Evolutionary conservation across 2,329 filamentous ascomycete species (phyloP), one percentile per base, ranked within the genome.

Genomic region (Pseudogymnoascus sp.): DNA sequence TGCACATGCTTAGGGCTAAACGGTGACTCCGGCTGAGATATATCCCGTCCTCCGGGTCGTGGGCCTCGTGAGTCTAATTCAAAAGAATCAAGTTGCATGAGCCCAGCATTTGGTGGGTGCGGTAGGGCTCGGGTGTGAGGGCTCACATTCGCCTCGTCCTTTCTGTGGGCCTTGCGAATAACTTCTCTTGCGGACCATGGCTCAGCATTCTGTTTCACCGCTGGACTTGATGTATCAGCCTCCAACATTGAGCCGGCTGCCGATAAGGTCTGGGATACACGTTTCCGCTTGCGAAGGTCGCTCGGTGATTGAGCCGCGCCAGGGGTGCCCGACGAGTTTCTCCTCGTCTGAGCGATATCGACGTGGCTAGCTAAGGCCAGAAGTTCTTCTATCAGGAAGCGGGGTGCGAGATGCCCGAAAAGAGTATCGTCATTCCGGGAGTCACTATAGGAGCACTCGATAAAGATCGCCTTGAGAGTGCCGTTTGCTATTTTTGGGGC

Each of bases 391-490:
- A 93, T 85, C 11, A 99, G 77, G 73, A 91, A 95, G 0, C 86
- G 81, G 0, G 95, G 95, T 38, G 91, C 90, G 13, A 99, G 79
- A 70, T 99, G 95, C 0, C 95, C 95, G 68, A 92, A 99, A 0
- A 99, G 80, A 0, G 87, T 84, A 60, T 89, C 87, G 65, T 95
- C 87, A 21, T 85, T 82, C 70, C 92, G 88, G 7, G 84, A 84
- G 74, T 97, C 88, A 66, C 91, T 89, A 74, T 93, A 99, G 66
- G 91, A 96, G 75, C 93, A 97, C 78, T 99, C 95, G 69, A 99
- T 96, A 72, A 97, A 93, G 11, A 99, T 89, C 10, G 88, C 93
- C 0, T 82, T 83, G 0, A 99, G 81, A 3, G 82, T 80, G 1
- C 91, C 90, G 0, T 81, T 77, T 0, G 81, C 88, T 26, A 99